Conservation (phyloP, 169 alveolate genomes). For the Amoebophrya sp. region DNA sequence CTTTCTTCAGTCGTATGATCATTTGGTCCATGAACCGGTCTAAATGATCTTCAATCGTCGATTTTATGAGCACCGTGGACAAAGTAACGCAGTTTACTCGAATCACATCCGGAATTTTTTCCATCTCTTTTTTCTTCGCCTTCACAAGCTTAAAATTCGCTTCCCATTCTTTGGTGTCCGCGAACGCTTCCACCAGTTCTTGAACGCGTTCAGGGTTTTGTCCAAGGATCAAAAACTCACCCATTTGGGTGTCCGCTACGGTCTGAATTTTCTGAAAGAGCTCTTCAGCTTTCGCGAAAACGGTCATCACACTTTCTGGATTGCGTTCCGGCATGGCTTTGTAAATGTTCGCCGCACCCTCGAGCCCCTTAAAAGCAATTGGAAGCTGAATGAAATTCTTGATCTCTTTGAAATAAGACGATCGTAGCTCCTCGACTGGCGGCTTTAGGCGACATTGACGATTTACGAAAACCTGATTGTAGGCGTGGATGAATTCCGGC, state of each 20-base stretch:
- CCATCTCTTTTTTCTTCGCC: slow-evolving; percentile 60
- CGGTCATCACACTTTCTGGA: slow-evolving; percentile 36
- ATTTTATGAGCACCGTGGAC: slow-evolving; percentile 65
- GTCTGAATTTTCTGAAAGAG: slow-evolving; percentile 25
- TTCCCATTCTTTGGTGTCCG: slow-evolving; percentile 72
- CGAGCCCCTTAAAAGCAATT: slow-evolving; percentile 65
- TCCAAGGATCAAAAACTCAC: slow-evolving; percentile 7
- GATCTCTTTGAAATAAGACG: slow-evolving; percentile 71
- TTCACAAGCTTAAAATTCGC: slow-evolving; percentile 67
- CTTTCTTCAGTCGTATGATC: slow-evolving; percentile 60
- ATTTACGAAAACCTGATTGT: too few species aligned
- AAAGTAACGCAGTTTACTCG: slow-evolving; percentile 77
- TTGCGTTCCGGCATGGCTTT: slow-evolving; percentile 42
- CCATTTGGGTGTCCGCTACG: slow-evolving; percentile 56
- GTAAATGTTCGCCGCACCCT: slow-evolving; percentile 70
- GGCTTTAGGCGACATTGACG: slow-evolving; percentile 66
- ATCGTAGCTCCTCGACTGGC: slow-evolving; percentile 77
- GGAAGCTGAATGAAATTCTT: slow-evolving; percentile 70
- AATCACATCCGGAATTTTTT: slow-evolving; percentile 68
- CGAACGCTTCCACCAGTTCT: slow-evolving; percentile 64
- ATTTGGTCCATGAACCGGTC: slow-evolving; percentile 67
- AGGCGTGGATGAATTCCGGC: too few species aligned
- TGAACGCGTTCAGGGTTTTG: slow-evolving; percentile 56
- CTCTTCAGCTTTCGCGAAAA: slow-evolving; percentile 42
- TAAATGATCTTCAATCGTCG: slow-evolving; percentile 70